phyloP scores from a whole-genome alignment of 2,329 filamentous ascomycete genomes.

The Fusarium tricinctum region DNA sequence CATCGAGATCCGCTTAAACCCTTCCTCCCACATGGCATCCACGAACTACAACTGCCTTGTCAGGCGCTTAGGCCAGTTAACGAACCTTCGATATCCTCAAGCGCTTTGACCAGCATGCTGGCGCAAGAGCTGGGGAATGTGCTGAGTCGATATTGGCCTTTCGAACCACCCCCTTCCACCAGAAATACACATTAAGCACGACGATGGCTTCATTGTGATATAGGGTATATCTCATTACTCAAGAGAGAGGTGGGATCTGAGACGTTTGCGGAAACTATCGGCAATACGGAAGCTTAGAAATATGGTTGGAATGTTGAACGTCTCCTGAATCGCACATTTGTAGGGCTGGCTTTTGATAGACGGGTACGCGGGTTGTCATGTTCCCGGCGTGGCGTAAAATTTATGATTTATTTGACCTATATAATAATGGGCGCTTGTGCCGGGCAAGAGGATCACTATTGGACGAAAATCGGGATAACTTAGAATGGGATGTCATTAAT shows the following conservation, averaged over 20 bases:
- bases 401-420: background rate
- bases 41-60: background rate
- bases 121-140: background rate
- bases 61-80: conserved; percentile 16
- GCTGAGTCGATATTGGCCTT: background rate
- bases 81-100: background rate
- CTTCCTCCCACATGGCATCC: conserved; percentile 5
- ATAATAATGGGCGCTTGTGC: too few relatives aligned
- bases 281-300: background rate
- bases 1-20: conserved; percentile 13
- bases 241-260: too few relatives aligned
- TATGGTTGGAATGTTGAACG: background rate
- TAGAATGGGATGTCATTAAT: too few relatives aligned
- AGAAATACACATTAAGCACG: background rate
- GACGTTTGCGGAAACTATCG: background rate
- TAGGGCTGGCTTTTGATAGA: background rate
- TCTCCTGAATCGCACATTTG: background rate
- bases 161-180: background rate
- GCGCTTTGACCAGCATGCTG: background rate
- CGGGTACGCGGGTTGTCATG: background rate
- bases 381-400: background rate
- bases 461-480: too few relatives aligned
- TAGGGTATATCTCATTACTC: too few relatives aligned
- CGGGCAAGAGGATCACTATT: too few relatives aligned
- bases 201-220: background rate